These are phyloP conservation scores for Betula pendula DNA, from an alignment of 306 rosid genomes.

Conservation along the genomic window DNA sequence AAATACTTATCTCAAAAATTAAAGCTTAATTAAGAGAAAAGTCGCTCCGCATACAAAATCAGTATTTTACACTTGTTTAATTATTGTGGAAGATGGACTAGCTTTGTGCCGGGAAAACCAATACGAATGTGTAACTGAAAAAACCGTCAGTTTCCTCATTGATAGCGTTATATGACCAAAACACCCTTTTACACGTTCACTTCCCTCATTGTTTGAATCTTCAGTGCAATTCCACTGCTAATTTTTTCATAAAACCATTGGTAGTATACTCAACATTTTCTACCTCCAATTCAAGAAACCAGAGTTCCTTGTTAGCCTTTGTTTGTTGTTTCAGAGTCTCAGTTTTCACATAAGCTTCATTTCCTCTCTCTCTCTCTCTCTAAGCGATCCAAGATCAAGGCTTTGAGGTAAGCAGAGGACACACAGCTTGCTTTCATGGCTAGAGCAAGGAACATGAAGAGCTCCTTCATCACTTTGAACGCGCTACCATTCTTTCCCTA, in stretches of 20 bases:
- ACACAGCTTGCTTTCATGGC: conserved; percentile 31
- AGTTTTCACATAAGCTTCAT: neutral
- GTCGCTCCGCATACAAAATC: too few species aligned
- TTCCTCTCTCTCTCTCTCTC: neutral
- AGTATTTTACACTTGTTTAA: neutral
- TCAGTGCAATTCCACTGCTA: too few species aligned
- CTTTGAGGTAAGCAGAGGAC: neutral
- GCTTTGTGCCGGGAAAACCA: conserved; percentile 28
- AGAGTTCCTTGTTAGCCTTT: neutral
- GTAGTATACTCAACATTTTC: conserved; percentile 4
- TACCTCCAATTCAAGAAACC: neutral
- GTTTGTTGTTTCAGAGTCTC: neutral
- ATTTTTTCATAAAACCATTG: neutral
- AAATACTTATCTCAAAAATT: too few species aligned
- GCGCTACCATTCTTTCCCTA: conserved; percentile 33
- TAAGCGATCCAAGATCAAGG: too few species aligned
- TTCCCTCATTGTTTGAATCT: neutral
- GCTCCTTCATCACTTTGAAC: conserved; percentile 29
- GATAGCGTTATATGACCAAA: neutral
- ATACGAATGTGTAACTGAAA: neutral
- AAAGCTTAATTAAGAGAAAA: too few species aligned
- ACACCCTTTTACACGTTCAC: neutral
- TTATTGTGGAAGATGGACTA: neutral
- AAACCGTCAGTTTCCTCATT: neutral
- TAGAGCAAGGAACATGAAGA: conserved; percentile 37